Evolutionary conservation across 768 basidiomycete genomes (phyloP).

Genomic region (Tricholoma hemisulphureum): DNA sequence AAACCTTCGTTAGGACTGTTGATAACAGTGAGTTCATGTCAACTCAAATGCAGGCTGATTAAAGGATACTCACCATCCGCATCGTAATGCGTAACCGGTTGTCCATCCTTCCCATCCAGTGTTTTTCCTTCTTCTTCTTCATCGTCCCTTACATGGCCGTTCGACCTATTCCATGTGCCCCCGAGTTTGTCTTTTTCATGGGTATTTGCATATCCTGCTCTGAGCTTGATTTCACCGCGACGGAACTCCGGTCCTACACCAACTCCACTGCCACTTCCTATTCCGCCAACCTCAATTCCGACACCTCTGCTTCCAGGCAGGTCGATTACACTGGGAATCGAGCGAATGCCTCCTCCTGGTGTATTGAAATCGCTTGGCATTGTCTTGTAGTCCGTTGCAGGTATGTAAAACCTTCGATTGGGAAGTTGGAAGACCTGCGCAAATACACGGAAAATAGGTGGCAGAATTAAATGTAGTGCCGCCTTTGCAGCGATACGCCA

Average conservation of each 20-base stretch:
- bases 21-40: not conserved
- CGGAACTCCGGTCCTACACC: slow-evolving; percentile 15
- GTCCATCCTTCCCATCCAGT: slow-evolving; percentile 28
- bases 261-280: slow-evolving; percentile 38
- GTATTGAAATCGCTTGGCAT: slow-evolving; percentile 56
- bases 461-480: slow-evolving; percentile 67
- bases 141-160: slow-evolving; percentile 4
- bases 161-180: slow-evolving; percentile 16
- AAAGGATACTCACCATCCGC: slow-evolving; percentile 65
- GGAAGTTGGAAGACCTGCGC: slow-evolving; percentile 71
- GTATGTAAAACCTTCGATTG: slow-evolving; percentile 82
- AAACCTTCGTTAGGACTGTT: slow-evolving; percentile 84
- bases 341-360: slow-evolving; percentile 43
- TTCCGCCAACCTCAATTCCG: slow-evolving; percentile 44
- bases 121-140: slow-evolving; percentile 22
- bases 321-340: slow-evolving; percentile 87
- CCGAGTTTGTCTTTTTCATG: slow-evolving; percentile 16
- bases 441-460: slow-evolving; percentile 79
- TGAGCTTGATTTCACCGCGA: slow-evolving; percentile 67
- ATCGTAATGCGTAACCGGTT: slow-evolving; percentile 70
- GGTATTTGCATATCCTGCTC: slow-evolving; percentile 24
- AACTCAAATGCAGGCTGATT: not conserved
- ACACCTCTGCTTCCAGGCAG: slow-evolving; percentile 51
- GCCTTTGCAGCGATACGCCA: slow-evolving; percentile 91
- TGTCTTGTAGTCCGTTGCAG: slow-evolving; percentile 82